Evolutionary conservation across 148 eudicot genomes (phyloP), one percentile per base, ranked within the genome.

Genomic region (Fagopyrum homotropicum): DNA sequence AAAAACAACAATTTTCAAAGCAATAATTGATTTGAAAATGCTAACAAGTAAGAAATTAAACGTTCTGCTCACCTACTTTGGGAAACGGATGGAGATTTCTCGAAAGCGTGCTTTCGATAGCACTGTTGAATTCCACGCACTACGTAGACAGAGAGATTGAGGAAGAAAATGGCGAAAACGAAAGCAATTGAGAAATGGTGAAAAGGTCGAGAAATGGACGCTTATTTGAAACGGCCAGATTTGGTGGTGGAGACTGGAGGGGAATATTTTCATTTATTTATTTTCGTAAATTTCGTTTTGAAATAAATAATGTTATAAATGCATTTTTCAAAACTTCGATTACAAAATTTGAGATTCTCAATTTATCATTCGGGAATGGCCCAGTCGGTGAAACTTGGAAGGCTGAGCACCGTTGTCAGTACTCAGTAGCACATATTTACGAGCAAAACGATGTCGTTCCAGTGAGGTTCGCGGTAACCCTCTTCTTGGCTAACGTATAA

Each of bases 131-230:
- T 63, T 47, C 48, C 50, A 74, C 74, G 71, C 57, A 52, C 75
- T 51, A 16, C 75, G 57, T 69, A 57, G 63, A 57, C 35, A 1
- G 73, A 69, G 49, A 44, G 52, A 77, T 49, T 35, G 30, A 75
- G 50, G 64, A 46, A 30, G 69, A 72, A 69, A 40, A 40, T n/a
- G 72, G 49, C 48, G 73, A 71, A 71, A 71, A 72, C 15, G 70
- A 47, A 54, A 46, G 50, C 54, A 45, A 52, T 8, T 55, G 66
- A 72, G 77, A 78, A 76, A 70, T 81, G 83, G 82, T 69, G 81
- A 74, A 72, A 74, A 79, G 75, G 76, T 79, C 54, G 85, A 66
- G 47, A 40, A 77, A 70, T 80, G 64, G n/a, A 56, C 54, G 68
- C 54, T 43, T 74, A 7, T 51, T 69, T 76, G 73, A 66, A 76